phyloP scores from a whole-genome alignment of 768 basidiomycete species.

The Dioszegia crocea region DNA sequence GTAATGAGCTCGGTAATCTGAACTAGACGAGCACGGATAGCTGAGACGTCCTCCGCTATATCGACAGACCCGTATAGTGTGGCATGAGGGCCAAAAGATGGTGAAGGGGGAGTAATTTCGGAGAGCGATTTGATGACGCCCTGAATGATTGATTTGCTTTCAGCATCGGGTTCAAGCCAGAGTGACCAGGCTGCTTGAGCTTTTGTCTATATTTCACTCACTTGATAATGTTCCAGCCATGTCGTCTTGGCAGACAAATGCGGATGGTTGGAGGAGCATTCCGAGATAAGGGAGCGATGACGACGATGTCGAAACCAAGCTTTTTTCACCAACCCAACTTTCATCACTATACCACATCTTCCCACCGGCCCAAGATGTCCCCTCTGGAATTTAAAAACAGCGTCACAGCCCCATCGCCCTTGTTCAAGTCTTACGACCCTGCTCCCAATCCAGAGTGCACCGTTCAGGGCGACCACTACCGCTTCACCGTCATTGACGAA shows the following conservation, averaged over 20 bases:
- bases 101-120: not conserved
- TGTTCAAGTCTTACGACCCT: constrained; percentile 5
- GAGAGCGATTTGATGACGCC: not conserved
- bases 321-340: not conserved
- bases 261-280: not conserved
- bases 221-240: not conserved
- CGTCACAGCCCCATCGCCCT: constrained; percentile 3
- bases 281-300: not conserved
- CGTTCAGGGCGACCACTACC: constrained; percentile 8
- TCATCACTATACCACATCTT: not conserved
- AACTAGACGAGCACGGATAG: not conserved
- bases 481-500: constrained; percentile 24
- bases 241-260: not conserved
- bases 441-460: not conserved
- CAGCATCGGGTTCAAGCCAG: not conserved
- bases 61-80: not conserved
- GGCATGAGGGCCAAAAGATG: not conserved
- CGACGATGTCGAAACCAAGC: not conserved
- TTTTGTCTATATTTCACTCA: not conserved
- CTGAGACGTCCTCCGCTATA: not conserved
- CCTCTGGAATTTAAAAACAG: constrained; percentile 7
- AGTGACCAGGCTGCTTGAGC: not conserved
- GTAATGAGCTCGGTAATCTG: not conserved
- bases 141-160: not conserved
- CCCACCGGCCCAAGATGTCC: not conserved